Base-by-base conservation (phyloP, 2,329 filamentous ascomycete genomes). In the Pseudogymnoascus sp. region DNA sequence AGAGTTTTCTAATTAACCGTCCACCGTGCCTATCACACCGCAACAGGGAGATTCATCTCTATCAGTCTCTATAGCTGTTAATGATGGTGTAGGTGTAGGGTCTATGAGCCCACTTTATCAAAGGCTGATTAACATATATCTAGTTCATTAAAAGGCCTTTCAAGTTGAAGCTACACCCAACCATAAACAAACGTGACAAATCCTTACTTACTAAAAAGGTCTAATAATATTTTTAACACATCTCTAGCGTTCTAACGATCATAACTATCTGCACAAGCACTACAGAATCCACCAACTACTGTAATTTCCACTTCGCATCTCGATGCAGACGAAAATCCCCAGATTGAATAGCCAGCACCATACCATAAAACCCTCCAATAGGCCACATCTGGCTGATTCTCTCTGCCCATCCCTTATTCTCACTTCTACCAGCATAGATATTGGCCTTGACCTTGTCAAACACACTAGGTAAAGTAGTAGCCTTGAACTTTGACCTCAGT, bases 381-480 rank as follows among this genome's bases (percentile, higher is more conserved):
- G 39, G 39, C 39, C 39, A 42, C 39, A 42, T 42, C 39, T 42
- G 39, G 11, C 14, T 42, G 4, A 42, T 16, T 5, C 39, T 18
- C 39, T 42, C 7, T 11, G 39, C n/a, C 39, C 39, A 42, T 18
- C 39, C 39, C 39, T 42, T 42, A 42, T 42, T 42, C 16, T 42
- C 39, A 18, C 39, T 42, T 42, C 39, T 42, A 3, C 39, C 16
- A 11, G 3, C 39, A 16, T 42, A 1, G 16, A 81, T 75, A 67
- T 81, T 79, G 37, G 86, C 83, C 67, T 80, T 81, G 61, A 88
- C 84, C 76, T 91, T 91, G 69, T 90, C 85, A 75, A 86, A 89
- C 4, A 91, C 86, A 42, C 77, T 85, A n/a, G 87, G 87, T 67
- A 91, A 75, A 16, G 80, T 79, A 0, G 75, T 77, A 18, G 87